These are phyloP conservation scores for Metschnikowia cerradonensis DNA, from an alignment of 805 yeast genomes.

Conservation along the genomic window DNA sequence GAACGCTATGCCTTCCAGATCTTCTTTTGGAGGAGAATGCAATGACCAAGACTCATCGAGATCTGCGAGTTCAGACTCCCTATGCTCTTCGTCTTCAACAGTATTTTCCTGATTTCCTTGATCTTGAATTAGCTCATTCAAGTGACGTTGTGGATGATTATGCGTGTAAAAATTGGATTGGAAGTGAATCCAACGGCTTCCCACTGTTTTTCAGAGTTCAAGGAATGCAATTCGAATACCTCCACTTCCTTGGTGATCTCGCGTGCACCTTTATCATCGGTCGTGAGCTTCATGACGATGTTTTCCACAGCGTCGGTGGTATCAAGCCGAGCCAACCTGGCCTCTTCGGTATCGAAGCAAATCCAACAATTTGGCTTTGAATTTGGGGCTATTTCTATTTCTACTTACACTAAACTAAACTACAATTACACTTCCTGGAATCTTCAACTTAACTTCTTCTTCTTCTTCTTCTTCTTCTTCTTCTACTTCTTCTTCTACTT, in stretches of 20 bases:
- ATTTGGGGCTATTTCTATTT: conserved; percentile 36
- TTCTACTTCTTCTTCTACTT: too few relatives aligned
- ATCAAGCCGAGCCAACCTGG: conserved; percentile 49
- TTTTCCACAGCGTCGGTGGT: conserved; percentile 48
- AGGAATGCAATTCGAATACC: conserved; percentile 62
- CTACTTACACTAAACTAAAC: too few relatives aligned
- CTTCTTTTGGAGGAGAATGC: background rate
- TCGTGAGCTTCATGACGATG: conserved; percentile 17
- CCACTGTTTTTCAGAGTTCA: conserved; percentile 56
- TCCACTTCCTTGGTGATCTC: conserved; percentile 38
- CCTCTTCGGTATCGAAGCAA: conserved; percentile 59
- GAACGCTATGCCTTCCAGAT: conserved; percentile 5
- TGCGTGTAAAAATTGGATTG: conserved; percentile 51
- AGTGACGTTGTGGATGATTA: conserved; percentile 31
- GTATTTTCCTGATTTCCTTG: conserved; percentile 1
- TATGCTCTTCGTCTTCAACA: background rate
- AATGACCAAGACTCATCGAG: background rate
- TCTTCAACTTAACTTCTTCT: too few relatives aligned
- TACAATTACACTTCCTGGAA: too few relatives aligned
- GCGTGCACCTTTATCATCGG: conserved; percentile 8
- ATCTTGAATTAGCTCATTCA: conserved; percentile 6
- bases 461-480: too few relatives aligned
- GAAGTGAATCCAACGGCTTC: conserved; percentile 53
- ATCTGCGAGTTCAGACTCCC: background rate
- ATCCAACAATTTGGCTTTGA: conserved; percentile 45